phyloP scores from a whole-genome alignment of 768 basidiomycete genomes.

The Lactarius deliciosus region DNA sequence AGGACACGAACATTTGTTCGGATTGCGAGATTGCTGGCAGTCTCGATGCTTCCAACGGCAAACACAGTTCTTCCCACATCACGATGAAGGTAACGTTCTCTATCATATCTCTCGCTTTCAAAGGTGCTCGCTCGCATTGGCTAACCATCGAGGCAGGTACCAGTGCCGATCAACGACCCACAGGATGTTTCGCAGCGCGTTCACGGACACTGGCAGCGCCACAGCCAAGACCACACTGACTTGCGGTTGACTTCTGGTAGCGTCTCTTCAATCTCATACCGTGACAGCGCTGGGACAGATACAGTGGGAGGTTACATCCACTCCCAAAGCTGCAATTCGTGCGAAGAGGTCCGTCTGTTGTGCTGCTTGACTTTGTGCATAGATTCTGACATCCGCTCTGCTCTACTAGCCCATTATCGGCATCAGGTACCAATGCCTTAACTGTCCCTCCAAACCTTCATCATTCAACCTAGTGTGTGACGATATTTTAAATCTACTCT shows the following conservation, averaged over 20 bases:
- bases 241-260: conserved; percentile 24
- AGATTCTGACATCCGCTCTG: neutral
- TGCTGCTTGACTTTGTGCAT: neutral
- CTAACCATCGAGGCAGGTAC: conserved; percentile 56
- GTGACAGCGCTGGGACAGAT: neutral
- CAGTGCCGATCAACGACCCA: conserved; percentile 78
- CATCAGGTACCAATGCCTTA: conserved; percentile 84
- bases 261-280: conserved; percentile 10
- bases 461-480: conserved; percentile 70
- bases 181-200: conserved; percentile 45
- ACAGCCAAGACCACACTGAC: conserved; percentile 6
- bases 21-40: conserved; percentile 80
- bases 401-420: conserved; percentile 65
- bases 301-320: conserved; percentile 13
- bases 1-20: conserved; percentile 70
- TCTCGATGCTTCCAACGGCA: conserved; percentile 70
- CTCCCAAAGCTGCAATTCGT: conserved; percentile 23
- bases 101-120: neutral
- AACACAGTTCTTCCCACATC: conserved; percentile 83
- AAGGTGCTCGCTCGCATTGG: too few species aligned
- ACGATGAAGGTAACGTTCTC: conserved; percentile 74
- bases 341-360: conserved; percentile 13
- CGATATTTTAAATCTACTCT: too few species aligned
- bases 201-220: conserved; percentile 11
- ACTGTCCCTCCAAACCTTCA: conserved; percentile 73